Percentiles rank a stretch among this genome's conserved stretches.
Conservation (phyloP, 257 asterid species). For the Primulina eburnea region DNA sequence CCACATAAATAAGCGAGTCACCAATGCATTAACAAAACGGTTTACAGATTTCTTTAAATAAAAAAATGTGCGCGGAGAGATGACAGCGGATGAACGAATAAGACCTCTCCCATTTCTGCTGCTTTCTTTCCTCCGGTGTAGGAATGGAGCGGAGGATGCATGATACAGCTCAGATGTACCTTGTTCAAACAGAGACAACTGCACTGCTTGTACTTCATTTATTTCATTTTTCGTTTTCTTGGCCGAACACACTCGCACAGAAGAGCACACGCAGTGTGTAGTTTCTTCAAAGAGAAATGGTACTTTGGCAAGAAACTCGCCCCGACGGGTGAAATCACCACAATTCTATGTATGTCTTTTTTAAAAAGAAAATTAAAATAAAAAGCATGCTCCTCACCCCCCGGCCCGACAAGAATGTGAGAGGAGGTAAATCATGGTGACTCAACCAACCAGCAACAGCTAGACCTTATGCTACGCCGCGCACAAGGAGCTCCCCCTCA, state of each 20-base stretch:
- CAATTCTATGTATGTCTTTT: too few relatives aligned
- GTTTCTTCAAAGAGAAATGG: neutral
- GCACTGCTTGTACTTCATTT: neutral
- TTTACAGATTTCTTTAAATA: neutral
- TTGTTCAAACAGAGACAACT: neutral
- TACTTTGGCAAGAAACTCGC: neutral
- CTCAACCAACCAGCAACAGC: too few relatives aligned
- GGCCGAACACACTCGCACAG: neutral
- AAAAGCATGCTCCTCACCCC: too few relatives aligned
- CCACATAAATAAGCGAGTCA: neutral
- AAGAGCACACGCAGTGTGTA: neutral
- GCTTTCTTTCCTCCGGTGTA: neutral
- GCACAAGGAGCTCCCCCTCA: too few relatives aligned
- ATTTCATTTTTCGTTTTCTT: neutral
- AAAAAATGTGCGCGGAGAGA: neutral
- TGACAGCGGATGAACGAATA: neutral
- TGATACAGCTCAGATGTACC: neutral
- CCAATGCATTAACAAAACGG: neutral
- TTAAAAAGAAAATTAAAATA: too few relatives aligned
- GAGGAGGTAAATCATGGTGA: too few relatives aligned
- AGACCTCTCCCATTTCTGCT: constrained; percentile 48
- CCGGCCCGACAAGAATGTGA: too few relatives aligned
- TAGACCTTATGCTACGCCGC: too few relatives aligned
- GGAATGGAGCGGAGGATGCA: constrained; percentile 8
- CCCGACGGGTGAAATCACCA: neutral